Base-by-base conservation (phyloP, 176 grass and related monocot genomes). In the Zea mays region DNA sequence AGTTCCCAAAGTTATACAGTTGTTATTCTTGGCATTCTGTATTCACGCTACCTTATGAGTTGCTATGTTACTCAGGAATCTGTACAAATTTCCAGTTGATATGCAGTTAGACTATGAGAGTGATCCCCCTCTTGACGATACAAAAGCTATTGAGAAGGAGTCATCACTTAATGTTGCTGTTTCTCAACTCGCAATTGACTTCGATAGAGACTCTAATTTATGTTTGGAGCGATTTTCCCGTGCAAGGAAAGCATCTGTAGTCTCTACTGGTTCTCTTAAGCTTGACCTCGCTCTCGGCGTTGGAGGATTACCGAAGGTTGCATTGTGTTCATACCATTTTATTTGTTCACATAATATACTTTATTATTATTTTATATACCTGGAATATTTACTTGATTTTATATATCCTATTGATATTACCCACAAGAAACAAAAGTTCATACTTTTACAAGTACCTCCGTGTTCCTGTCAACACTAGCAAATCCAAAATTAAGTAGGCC, bases 301-400 rank as follows among this genome's bases (percentile, higher is more conserved):
- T 85, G 91, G 91, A 79, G 95, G 91, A 56, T 73, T 97, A 72
- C 95, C 95, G 47, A 97, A 94, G 95, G 95, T 97, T 13, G n/a
- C 71, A 71, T 33, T 69, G n/a, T 42, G 36, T 70, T 75, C 70
- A 47, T 74, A 51, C 42, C 83, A 54, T 81, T 78, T 20, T 78
- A 62, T 59, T 27, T 76, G 20, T 77, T 56, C 44, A 10, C 13
- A 69, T 69, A 21, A 51, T 83, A 40, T 37, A 65, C 8, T 66
- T 10, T n/a, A 33, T 39, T 49, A 4, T 17, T 67, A 50, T 60
- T 52, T 16, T 54, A 38, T 38, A 4, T 75, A 7, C 10, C 10
- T 63, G 4, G 52, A 16, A 7, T 68, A 33, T 54, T 21, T 20
- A 17, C 13, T 41, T 87, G 37, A 17, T 21, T 7, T 17, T 45